These are phyloP conservation scores for Lichtheimia hyalospora DNA, from an alignment of 371 early-diverging fungal genomes.

Conservation along the genomic window DNA sequence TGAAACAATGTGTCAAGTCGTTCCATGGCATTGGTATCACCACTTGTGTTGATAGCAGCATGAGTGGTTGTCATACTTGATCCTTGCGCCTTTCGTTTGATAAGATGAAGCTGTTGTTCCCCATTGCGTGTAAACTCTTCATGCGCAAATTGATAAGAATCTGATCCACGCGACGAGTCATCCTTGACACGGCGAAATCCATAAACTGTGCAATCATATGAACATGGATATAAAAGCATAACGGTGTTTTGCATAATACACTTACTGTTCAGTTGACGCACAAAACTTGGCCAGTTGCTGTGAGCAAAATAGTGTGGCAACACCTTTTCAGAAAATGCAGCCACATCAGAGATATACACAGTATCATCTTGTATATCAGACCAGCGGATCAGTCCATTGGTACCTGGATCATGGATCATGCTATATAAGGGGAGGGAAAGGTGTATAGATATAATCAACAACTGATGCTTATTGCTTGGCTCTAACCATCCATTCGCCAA, in stretches of 20 bases:
- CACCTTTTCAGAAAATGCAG: constrained; percentile 3
- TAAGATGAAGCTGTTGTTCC: background rate
- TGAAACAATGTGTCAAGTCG: background rate
- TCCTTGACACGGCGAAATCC: constrained; percentile 7
- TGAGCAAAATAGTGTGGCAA: constrained; percentile 13
- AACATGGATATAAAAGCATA: background rate
- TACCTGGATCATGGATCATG: constrained; percentile 6
- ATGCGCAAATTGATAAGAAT: background rate
- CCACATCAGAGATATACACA: background rate
- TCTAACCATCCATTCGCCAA: too few relatives aligned
- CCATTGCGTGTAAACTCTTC: background rate
- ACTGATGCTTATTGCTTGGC: too few relatives aligned
- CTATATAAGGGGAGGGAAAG: background rate
- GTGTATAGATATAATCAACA: background rate
- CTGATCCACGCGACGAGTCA: background rate
- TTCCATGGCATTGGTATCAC: background rate
- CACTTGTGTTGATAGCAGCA: background rate
- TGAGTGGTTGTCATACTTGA: background rate
- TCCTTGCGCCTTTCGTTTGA: background rate
- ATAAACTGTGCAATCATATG: background rate
- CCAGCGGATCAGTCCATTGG: constrained; percentile 5
- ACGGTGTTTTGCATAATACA: background rate
- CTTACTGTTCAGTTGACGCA: constrained; percentile 14
- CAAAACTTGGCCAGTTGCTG: constrained; percentile 13
- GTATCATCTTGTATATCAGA: background rate